Evolutionary conservation across 768 basidiomycete species (phyloP).

Genomic region (Rhizopogon vinicolor): DNA sequence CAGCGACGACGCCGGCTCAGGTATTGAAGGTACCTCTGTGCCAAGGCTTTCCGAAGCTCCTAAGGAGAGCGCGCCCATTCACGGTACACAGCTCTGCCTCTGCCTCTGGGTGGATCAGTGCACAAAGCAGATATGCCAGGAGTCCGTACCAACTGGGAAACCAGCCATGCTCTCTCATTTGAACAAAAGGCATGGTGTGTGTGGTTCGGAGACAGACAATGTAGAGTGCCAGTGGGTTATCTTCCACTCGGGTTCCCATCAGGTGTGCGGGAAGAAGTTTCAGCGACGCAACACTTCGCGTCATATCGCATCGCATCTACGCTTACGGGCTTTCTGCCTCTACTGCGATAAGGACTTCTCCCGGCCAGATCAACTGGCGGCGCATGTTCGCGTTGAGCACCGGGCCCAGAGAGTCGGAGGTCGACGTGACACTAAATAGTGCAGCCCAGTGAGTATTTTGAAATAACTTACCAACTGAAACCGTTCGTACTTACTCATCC

Average conservation of each 20-base stretch:
- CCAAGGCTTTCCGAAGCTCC: slow-evolving; percentile 4
- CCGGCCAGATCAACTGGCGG: slow-evolving; percentile 13
- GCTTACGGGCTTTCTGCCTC: slow-evolving; percentile 9
- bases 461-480: not conserved
- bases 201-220: not conserved
- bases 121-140: not conserved
- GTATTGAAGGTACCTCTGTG: slow-evolving; percentile 4
- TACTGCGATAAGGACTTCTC: slow-evolving; percentile 17
- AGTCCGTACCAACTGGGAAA: not conserved
- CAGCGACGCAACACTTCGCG: slow-evolving; percentile 13
- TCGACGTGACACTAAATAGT: not conserved
- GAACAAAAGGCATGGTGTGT: slow-evolving; percentile 5
- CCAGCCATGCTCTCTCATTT: slow-evolving; percentile 15
- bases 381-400: slow-evolving; percentile 13
- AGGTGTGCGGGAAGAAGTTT: not conserved
- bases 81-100: not conserved
- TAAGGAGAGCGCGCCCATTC: not conserved
- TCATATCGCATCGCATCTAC: slow-evolving; percentile 15
- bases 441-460: not conserved
- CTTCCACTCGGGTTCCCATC: not conserved
- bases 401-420: not conserved
- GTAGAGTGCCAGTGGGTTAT: slow-evolving; percentile 9
- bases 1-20: not conserved
- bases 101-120: slow-evolving; percentile 7
- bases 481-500: not conserved